Percentiles rank a stretch among this genome's conserved stretches.
These are phyloP conservation scores for Trametes elegans DNA, from an alignment of 768 basidiomycete species.

Conservation along the genomic window DNA sequence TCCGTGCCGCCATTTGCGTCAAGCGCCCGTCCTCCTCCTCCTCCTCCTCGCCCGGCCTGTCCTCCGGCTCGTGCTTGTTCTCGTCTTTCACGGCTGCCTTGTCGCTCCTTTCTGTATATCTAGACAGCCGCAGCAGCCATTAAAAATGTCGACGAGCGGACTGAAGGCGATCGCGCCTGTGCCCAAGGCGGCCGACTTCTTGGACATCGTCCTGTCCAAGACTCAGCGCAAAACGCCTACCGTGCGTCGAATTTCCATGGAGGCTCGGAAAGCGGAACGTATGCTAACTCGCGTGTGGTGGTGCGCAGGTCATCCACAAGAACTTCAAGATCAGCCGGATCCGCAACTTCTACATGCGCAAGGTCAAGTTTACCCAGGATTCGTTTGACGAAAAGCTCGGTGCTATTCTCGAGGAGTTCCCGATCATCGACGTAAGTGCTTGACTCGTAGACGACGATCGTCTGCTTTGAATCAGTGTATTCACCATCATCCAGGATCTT, in stretches of 20 bases:
- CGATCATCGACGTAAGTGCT: conserved; percentile 86
- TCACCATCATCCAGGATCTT: conserved; percentile 59
- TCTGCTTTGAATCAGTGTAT: not conserved
- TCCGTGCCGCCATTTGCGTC: not conserved
- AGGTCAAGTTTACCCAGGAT: conserved; percentile 98
- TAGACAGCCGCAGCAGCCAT: not conserved
- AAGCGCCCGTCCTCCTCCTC: not conserved
- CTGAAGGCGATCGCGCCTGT: conserved; percentile 99
- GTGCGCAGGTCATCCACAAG: conserved; percentile 88
- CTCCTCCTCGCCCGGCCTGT: not conserved
- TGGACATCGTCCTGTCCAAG: conserved; percentile 91
- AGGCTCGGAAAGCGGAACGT: not conserved
- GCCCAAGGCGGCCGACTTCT: conserved; percentile 90
- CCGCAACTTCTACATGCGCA: conserved; percentile 98
- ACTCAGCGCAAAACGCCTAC: conserved; percentile 98
- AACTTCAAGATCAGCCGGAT: conserved; percentile 99
- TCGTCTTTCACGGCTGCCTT: no score
- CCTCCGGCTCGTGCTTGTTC: no score
- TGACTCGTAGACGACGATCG: not conserved
- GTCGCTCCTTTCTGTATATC: not conserved
- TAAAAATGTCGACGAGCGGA: conserved; percentile 78
- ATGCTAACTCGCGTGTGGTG: not conserved
- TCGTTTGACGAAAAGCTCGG: conserved; percentile 94
- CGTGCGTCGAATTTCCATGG: conserved; percentile 39
- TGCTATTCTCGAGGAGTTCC: conserved; percentile 93